Evolutionary conservation across 306 rosid genomes (phyloP).

Genomic region (Vigna nakashimae): DNA sequence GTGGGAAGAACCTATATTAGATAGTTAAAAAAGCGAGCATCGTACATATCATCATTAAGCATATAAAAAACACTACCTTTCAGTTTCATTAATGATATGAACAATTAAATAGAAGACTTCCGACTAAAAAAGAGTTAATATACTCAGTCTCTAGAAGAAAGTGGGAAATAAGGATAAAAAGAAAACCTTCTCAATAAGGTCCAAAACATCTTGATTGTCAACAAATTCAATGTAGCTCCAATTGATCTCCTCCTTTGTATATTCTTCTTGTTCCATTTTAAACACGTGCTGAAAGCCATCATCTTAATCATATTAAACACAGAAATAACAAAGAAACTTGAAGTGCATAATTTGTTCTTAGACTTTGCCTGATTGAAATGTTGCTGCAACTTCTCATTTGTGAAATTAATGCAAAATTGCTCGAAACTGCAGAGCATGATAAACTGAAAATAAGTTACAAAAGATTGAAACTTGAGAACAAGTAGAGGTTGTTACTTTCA

Average conservation of each 20-base stretch:
- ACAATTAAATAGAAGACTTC: slow-evolving; percentile 28
- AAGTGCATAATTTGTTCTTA: slow-evolving; percentile 41
- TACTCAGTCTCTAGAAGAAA: slow-evolving; percentile 33
- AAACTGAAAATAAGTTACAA: slow-evolving; percentile 64
- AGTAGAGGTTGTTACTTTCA: slow-evolving; percentile 45
- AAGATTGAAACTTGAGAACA: slow-evolving; percentile 53
- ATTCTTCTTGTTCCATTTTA: slow-evolving; percentile 99
- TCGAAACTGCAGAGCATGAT: slow-evolving; percentile 90
- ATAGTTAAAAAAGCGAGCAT: slow-evolving; percentile 5
- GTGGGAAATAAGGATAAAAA: slow-evolving; percentile 28
- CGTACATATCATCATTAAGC: slow-evolving; percentile 14
- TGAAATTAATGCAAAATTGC: slow-evolving; percentile 98
- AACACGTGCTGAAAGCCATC: slow-evolving; percentile 82
- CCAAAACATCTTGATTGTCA: slow-evolving; percentile 96
- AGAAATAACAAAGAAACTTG: slow-evolving; percentile 39
- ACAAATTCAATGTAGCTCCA: slow-evolving; percentile 99
- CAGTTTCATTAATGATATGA: slow-evolving; percentile 3
- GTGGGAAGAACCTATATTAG: slow-evolving; percentile 26
- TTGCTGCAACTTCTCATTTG: slow-evolving; percentile 98
- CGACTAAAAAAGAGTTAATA: slow-evolving; percentile 37
- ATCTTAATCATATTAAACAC: slow-evolving; percentile 41
- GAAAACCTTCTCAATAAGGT: slow-evolving; percentile 94
- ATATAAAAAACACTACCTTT: slow-evolving; percentile 29
- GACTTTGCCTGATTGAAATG: slow-evolving; percentile 93
- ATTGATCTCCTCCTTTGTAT: slow-evolving; percentile 91